Evolutionary conservation across 306 rosid genomes (phyloP).

Genomic region (Prosopis cineraria): DNA sequence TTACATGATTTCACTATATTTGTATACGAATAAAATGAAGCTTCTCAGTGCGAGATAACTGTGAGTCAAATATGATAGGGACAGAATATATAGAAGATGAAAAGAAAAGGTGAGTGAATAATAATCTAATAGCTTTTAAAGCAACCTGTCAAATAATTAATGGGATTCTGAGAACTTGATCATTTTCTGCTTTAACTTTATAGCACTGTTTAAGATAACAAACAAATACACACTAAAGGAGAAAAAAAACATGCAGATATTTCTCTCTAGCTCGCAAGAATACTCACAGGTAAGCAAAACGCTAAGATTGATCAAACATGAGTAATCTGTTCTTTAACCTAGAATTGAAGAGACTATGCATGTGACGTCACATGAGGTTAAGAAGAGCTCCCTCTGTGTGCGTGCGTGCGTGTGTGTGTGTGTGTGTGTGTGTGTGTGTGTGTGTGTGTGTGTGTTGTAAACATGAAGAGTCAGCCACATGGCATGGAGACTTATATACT

Average conservation of each 20-base stretch:
- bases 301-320: conserved; percentile 25
- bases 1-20: no score
- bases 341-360: conserved; percentile 41
- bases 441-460: no score
- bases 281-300: no score
- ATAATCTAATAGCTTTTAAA: background rate
- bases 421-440: no score
- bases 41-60: background rate
- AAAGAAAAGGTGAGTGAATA: conserved; percentile 1
- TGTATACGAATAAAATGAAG: no score
- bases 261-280: no score
- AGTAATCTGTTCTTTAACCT: conserved; percentile 38
- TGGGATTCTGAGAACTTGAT: background rate
- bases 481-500: conserved; percentile 30
- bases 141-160: background rate
- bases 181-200: background rate
- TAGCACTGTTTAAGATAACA: background rate
- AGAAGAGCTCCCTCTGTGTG: background rate
- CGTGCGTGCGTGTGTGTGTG: no score
- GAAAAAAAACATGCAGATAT: no score
- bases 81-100: background rate
- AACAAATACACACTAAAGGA: no score
- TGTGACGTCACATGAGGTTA: conserved; percentile 60
- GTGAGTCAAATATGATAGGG: background rate
- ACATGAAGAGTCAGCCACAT: conserved; percentile 41